These are phyloP conservation scores for Penicillium sclerotiorum DNA, from an alignment of 2,329 filamentous ascomycete species.

Conservation along the genomic window DNA sequence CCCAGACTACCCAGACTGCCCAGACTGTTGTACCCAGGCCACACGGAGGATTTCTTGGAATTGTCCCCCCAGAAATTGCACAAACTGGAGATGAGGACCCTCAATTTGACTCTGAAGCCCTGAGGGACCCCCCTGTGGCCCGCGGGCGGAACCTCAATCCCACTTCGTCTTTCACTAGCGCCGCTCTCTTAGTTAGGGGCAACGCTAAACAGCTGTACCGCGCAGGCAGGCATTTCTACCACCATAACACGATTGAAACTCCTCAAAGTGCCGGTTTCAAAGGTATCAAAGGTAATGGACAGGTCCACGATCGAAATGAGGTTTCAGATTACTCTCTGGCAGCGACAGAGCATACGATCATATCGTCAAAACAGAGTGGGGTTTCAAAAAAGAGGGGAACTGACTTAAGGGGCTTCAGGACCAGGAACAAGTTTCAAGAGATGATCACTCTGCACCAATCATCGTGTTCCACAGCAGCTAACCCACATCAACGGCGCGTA, in stretches of 20 bases:
- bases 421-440: conserved; percentile 5
- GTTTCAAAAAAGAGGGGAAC: not conserved
- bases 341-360: too few species aligned
- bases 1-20: too few species aligned
- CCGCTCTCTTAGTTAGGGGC: conserved; percentile 6
- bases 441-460: conserved; percentile 15
- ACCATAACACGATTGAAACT: not conserved
- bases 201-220: conserved; percentile 9
- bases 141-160: conserved; percentile 22
- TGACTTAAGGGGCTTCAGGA: conserved; percentile 1
- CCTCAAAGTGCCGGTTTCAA: not conserved
- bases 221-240: conserved; percentile 10
- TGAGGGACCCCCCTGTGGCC: not conserved
- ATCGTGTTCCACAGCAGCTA: not conserved
- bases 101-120: not conserved
- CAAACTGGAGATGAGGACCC: not conserved
- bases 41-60: not conserved
- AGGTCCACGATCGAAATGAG: not conserved
- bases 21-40: too few species aligned
- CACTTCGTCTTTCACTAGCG: conserved; percentile 11
- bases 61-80: not conserved
- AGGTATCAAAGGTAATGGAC: too few species aligned
- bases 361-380: too few species aligned
- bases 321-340: not conserved
- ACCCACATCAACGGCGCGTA: conserved; percentile 10